phyloP scores from a whole-genome alignment of 2,329 filamentous ascomycete species.

The Alternaria sp. region DNA sequence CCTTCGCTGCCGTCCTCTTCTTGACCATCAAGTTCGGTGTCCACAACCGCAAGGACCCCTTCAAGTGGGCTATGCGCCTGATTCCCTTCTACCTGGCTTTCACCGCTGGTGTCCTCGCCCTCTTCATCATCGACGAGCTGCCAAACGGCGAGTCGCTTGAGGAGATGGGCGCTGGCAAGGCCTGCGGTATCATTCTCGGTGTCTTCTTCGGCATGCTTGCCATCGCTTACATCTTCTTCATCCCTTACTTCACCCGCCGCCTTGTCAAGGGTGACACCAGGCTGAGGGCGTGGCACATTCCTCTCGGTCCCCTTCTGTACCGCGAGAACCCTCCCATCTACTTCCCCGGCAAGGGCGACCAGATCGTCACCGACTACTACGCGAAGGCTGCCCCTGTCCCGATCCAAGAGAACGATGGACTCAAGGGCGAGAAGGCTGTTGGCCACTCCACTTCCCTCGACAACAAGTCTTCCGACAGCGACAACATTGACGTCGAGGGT shows the following conservation, averaged over 20 bases:
- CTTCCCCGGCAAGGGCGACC: conserved; percentile 49
- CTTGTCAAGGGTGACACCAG: conserved; percentile 35
- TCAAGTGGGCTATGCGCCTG: conserved; percentile 58
- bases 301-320: conserved; percentile 50
- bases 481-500: conserved; percentile 6
- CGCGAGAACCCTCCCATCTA: conserved; percentile 52
- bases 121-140: conserved; percentile 65
- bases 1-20: conserved; percentile 59
- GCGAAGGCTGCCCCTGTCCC: conserved; percentile 32
- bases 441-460: conserved; percentile 2
- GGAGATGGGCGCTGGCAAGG: conserved; percentile 39
- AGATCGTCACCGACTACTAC: conserved; percentile 52
- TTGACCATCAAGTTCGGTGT: conserved; percentile 58
- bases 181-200: conserved; percentile 35
- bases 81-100: conserved; percentile 59
- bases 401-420: conserved; percentile 2
- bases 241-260: conserved; percentile 38
- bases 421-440: conserved; percentile 11
- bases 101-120: conserved; percentile 57
- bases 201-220: conserved; percentile 33
- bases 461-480: conserved; percentile 4
- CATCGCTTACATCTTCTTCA: conserved; percentile 37
- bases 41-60: conserved; percentile 57
- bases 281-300: conserved; percentile 33
- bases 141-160: conserved; percentile 42